phyloP scores from a whole-genome alignment of 2,329 filamentous ascomycete genomes.

The Blumeria graminis region DNA sequence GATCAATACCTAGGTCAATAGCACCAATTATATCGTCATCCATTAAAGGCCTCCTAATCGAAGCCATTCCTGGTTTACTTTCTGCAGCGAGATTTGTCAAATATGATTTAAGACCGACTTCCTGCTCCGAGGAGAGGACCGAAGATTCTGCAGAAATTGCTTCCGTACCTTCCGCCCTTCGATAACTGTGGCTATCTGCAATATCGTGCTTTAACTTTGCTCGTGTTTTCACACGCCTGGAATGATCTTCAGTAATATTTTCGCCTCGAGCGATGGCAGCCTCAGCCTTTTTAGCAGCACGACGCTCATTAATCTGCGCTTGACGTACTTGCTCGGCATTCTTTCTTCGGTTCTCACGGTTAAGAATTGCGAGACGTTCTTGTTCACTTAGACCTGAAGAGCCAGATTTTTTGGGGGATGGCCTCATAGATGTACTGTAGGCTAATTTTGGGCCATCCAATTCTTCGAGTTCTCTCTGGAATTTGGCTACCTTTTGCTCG shows the following conservation, averaged over 20 bases:
- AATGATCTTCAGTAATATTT: conserved; percentile 30
- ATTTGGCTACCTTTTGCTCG: conserved; percentile 25
- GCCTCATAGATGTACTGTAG: conserved; percentile 39
- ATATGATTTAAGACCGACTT: conserved; percentile 22
- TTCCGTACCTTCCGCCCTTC: conserved; percentile 21
- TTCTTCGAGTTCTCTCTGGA: conserved; percentile 35
- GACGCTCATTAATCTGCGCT: conserved; percentile 64
- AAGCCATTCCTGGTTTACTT: conserved; percentile 29
- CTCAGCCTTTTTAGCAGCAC: conserved; percentile 33
- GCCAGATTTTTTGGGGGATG: conserved; percentile 24
- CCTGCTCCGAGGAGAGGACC: conserved; percentile 20
- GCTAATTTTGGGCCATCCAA: conserved; percentile 47
- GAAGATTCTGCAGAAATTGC: conserved; percentile 26
- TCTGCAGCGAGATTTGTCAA: conserved; percentile 22
- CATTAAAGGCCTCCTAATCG: conserved; percentile 55
- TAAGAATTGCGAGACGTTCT: conserved; percentile 62
- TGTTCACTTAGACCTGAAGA: conserved; percentile 38
- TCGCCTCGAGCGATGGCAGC: conserved; percentile 39
- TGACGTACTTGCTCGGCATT: conserved; percentile 82
- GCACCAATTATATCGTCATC: conserved; percentile 84
- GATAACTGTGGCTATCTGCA: conserved; percentile 21
- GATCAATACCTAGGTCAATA: conserved; percentile 76
- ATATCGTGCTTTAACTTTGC: conserved; percentile 45
- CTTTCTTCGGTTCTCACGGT: conserved; percentile 57
- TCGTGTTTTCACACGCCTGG: conserved; percentile 37